These are phyloP conservation scores for Primulina eburnea DNA, from an alignment of 257 asterid species.

Conservation along the genomic window DNA sequence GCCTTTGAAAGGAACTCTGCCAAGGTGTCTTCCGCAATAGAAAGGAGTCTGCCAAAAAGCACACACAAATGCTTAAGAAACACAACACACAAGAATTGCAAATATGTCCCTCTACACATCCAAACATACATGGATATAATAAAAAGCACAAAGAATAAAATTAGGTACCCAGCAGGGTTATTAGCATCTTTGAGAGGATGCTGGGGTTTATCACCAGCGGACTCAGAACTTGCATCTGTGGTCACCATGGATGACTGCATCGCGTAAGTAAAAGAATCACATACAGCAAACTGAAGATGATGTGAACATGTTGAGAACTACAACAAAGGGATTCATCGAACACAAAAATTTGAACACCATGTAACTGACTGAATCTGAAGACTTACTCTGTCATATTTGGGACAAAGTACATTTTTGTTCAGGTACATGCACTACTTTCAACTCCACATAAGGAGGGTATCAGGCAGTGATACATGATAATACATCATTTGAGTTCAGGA, in stretches of 20 bases:
- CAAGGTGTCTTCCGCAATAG: slow-evolving; percentile 97
- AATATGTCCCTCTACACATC: background rate
- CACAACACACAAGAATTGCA: background rate
- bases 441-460: background rate
- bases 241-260: slow-evolving; percentile 33
- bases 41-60: slow-evolving; percentile 66
- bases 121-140: slow-evolving; percentile 6
- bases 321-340: no score
- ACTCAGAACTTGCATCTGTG: slow-evolving; percentile 81
- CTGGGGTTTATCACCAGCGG: slow-evolving; percentile 79
- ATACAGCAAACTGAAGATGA: background rate
- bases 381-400: background rate
- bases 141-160: slow-evolving; percentile 4
- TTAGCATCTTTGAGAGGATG: slow-evolving; percentile 77
- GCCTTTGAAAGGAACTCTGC: slow-evolving; percentile 99
- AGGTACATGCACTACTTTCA: background rate
- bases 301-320: background rate
- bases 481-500: background rate
- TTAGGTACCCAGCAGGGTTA: slow-evolving; percentile 93
- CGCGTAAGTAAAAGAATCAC: slow-evolving; percentile 5
- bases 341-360: background rate
- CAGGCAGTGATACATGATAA: background rate
- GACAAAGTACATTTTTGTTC: background rate
- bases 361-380: background rate
- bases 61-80: slow-evolving; percentile 6